These are phyloP conservation scores for Euphorbia lathyris DNA, from an alignment of 345 rosid species.

Conservation along the genomic window DNA sequence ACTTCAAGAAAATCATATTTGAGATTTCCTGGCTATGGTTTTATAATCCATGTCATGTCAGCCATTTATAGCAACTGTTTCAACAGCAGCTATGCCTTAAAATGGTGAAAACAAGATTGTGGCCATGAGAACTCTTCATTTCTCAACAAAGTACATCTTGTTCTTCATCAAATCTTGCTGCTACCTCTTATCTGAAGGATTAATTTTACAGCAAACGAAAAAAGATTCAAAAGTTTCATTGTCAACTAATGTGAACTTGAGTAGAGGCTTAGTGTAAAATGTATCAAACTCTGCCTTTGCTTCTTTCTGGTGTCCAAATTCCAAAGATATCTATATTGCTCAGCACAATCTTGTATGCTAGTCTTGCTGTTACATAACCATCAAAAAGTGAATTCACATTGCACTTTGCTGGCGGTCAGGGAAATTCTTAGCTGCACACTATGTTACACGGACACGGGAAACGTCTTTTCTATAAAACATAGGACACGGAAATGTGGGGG, in stretches of 20 bases:
- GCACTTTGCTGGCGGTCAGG: slow-evolving; percentile 19
- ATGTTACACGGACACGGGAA: too few species aligned
- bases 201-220: slow-evolving; percentile 26
- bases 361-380: slow-evolving; percentile 32
- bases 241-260: slow-evolving; percentile 31
- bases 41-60: not conserved
- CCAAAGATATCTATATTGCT: slow-evolving; percentile 35
- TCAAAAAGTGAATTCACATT: slow-evolving; percentile 38
- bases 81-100: not conserved
- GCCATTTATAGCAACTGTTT: not conserved
- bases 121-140: slow-evolving; percentile 26
- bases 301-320: slow-evolving; percentile 24
- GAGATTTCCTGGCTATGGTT: not conserved
- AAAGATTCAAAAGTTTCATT: slow-evolving; percentile 37
- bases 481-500: too few species aligned
- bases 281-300: slow-evolving; percentile 27
- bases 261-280: slow-evolving; percentile 24
- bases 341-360: slow-evolving; percentile 25
- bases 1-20: not conserved
- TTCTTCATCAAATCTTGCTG: slow-evolving; percentile 33
- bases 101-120: too few species aligned
- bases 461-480: too few species aligned
- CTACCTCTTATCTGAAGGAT: slow-evolving; percentile 19
- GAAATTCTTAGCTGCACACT: too few species aligned
- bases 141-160: slow-evolving; percentile 17